phyloP scores from a whole-genome alignment of 768 basidiomycete genomes.

The Stropharia rugosoannulata region DNA sequence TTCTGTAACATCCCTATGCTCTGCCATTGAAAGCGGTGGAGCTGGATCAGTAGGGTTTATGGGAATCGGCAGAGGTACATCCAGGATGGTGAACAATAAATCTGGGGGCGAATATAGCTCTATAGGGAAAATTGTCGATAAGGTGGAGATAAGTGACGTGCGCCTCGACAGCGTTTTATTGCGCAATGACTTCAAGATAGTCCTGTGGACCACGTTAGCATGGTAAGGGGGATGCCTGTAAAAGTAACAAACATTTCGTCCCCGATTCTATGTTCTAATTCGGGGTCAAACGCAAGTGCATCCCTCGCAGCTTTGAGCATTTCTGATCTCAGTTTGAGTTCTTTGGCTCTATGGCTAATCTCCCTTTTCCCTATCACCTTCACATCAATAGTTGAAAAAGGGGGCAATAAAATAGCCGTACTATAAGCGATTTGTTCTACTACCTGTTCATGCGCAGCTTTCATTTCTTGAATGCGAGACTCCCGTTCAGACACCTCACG shows the following conservation, averaged over 20 bases:
- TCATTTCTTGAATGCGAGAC: slow-evolving; percentile 50
- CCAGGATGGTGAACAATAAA: slow-evolving; percentile 86
- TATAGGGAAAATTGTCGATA: slow-evolving; percentile 86
- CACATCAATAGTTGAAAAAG: not conserved
- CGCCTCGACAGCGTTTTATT: slow-evolving; percentile 37
- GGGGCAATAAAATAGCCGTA: slow-evolving; percentile 28
- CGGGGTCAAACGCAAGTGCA: slow-evolving; percentile 10
- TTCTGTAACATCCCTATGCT: slow-evolving; percentile 76
- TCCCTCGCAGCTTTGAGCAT: slow-evolving; percentile 14
- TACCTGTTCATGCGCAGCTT: slow-evolving; percentile 39
- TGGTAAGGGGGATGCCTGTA: not conserved
- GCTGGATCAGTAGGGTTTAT: slow-evolving; percentile 71
- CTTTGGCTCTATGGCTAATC: slow-evolving; percentile 26
- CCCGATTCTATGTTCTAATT: slow-evolving; percentile 9
- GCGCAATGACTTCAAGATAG: slow-evolving; percentile 3
- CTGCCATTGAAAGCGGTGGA: slow-evolving; percentile 69
- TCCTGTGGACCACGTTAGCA: not conserved
- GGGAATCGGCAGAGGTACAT: slow-evolving; percentile 90
- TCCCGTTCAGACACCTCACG: slow-evolving; percentile 71
- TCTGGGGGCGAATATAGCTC: slow-evolving; percentile 81
- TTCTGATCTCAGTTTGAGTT: slow-evolving; percentile 15
- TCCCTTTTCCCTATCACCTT: slow-evolving; percentile 26
- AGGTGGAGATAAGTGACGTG: slow-evolving; percentile 63
- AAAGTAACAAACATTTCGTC: slow-evolving; percentile 20
- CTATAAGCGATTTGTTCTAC: slow-evolving; percentile 44